Base-by-base conservation (phyloP, 495 filamentous ascomycete genomes). In the Penicillium taxi region DNA sequence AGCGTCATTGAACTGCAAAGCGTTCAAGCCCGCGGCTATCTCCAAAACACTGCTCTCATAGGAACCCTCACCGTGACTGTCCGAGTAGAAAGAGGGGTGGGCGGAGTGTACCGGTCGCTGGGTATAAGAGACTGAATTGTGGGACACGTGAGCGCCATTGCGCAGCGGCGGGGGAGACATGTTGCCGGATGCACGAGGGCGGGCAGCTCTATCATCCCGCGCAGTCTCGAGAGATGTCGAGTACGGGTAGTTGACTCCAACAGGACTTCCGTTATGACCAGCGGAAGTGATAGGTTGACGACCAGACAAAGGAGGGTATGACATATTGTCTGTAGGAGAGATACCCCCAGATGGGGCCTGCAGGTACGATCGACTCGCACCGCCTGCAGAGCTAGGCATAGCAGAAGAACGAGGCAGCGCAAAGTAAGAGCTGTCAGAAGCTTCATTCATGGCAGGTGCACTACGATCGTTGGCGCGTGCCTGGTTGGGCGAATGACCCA, bases 401-500 rank as follows among this genome's bases (percentile, higher is more conserved):
- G 48, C 55, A 18, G 58, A 48, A 1, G 57, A 48, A 6, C 56
- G 56, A 6, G 59, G 58, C 9, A 64, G 42, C 2, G 66, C 15
- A 33, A 68, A 72, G 41, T 72, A 75, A 1, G 62, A 59, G 2
- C 50, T 35, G 23, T 67, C 66, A 32, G 56, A 50, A 2, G 59
- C 33, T 12, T 76, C 72, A 23, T 58, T 54, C 9, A 71, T 41
- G 2, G 54, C 37, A n/a, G 52, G 41, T 0, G 56, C 51, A 35
- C 50, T 61, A 21, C 68, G 64, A 26, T 70, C 68, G 38, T 54
- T 61, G 5, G 62, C 38, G 25, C 69, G 63, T 25, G 56, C 64
- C 22, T 72, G 63, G 16, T 67, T 57, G 4, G 74, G 73, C 9
- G 74, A 77, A 4, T 69, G 68, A 9, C 59, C 63, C 31, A 70